Evolutionary conservation across 495 filamentous ascomycete genomes (phyloP).

Genomic region (Sabuloglossum arenarium): DNA sequence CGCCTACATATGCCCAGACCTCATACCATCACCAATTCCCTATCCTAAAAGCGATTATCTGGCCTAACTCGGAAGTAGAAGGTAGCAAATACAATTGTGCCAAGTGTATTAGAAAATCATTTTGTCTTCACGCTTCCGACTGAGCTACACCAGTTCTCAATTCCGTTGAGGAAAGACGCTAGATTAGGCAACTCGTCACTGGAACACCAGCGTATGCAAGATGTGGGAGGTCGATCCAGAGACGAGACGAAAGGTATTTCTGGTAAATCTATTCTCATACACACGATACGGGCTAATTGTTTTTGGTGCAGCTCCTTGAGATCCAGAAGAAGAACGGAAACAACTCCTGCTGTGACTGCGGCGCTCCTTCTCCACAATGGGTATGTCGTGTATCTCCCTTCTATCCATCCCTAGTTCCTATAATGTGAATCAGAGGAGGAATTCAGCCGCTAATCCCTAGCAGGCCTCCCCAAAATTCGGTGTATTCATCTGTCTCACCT

Average conservation of each 20-base stretch:
- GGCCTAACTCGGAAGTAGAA: not conserved
- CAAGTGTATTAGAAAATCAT: not conserved
- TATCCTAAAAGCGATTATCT: not conserved
- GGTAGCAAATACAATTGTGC: not conserved
- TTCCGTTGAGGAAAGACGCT: not conserved
- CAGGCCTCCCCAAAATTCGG: constrained; percentile 53
- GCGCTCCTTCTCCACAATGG: constrained; percentile 92
- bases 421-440: not conserved
- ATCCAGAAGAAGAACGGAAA: constrained; percentile 79
- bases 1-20: too few species aligned
- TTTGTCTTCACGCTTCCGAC: not conserved
- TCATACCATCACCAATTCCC: too few species aligned
- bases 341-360: constrained; percentile 80
- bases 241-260: constrained; percentile 66
- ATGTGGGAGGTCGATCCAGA: constrained; percentile 99
- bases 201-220: constrained; percentile 14
- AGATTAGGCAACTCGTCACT: not conserved
- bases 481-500: constrained; percentile 92
- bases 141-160: not conserved
- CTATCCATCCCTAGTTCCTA: not conserved
- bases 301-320: constrained; percentile 44
- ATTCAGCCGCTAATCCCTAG: not conserved
- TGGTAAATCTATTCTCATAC: not conserved
- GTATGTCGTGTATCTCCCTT: constrained; percentile 9
- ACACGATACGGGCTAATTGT: not conserved